These are phyloP conservation scores for Coemansia sp. DNA, from an alignment of 192 early-diverging fungal species.

Conservation along the genomic window DNA sequence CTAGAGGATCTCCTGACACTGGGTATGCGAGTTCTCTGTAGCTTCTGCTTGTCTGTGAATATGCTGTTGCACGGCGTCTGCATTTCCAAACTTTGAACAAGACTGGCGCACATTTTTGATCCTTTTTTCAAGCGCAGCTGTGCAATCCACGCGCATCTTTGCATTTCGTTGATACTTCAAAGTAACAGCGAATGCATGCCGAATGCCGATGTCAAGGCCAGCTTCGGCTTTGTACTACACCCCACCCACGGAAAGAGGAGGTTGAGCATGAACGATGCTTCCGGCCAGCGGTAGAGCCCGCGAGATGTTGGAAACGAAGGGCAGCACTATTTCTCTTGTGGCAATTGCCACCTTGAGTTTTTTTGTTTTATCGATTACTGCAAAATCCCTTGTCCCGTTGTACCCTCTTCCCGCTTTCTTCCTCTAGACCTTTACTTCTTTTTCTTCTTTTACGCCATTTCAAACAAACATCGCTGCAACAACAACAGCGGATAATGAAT, in stretches of 20 bases:
- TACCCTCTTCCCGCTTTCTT: not conserved
- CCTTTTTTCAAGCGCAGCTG: not conserved
- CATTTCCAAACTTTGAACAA: not conserved
- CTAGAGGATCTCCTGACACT: conserved; percentile 1
- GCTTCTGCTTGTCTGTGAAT: not conserved
- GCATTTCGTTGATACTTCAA: not conserved
- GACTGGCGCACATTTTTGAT: not conserved
- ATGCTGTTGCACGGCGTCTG: not conserved
- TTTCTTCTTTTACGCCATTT: not conserved
- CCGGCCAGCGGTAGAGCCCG: no score
- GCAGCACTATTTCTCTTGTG: not conserved
- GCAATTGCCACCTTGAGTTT: not conserved
- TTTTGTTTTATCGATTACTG: not conserved
- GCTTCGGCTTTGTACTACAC: not conserved
- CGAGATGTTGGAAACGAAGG: no score
- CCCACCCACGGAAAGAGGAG: not conserved
- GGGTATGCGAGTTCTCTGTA: not conserved
- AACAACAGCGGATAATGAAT: not conserved
- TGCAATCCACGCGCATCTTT: not conserved
- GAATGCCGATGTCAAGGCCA: not conserved
- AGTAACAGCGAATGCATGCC: not conserved
- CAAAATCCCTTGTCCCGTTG: not conserved
- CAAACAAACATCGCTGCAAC: not conserved
- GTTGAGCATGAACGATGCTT: no score
- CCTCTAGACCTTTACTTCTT: not conserved